Percentiles rank a stretch among this genome's conserved stretches.
These are phyloP conservation scores for Parafenestella ontariensis DNA, from an alignment of 2,329 filamentous ascomycete genomes.

Conservation along the genomic window DNA sequence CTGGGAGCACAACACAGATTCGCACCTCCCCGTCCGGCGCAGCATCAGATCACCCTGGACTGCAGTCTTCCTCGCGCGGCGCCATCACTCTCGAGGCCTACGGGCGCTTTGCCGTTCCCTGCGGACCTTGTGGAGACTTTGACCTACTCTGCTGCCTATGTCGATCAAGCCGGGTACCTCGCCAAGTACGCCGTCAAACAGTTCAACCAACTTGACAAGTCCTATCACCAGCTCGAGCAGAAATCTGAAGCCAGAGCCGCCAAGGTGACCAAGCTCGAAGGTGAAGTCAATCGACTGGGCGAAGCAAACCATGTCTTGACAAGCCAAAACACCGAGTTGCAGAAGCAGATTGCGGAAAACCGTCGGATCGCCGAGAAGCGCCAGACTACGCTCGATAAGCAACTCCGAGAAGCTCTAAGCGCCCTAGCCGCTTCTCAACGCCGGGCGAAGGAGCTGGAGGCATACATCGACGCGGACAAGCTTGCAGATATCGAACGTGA, in stretches of 20 bases:
- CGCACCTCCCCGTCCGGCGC: neutral
- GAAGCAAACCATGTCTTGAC: slow-evolving; percentile 4
- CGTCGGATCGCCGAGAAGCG: neutral
- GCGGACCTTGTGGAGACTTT: slow-evolving; percentile 2
- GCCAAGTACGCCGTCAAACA: slow-evolving; percentile 4
- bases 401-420: neutral
- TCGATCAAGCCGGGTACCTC: slow-evolving; percentile 7
- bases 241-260: slow-evolving; percentile 1
- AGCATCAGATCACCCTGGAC: neutral
- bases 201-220: slow-evolving; percentile 4
- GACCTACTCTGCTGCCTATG: slow-evolving; percentile 2
- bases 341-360: slow-evolving; percentile 5
- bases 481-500: neutral
- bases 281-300: neutral
- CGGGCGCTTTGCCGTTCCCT: slow-evolving; percentile 1
- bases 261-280: neutral
- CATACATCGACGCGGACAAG: neutral
- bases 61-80: slow-evolving; percentile 1
- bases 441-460: neutral
- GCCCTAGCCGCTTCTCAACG: neutral
- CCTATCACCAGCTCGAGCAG: slow-evolving; percentile 4
- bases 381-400: neutral
- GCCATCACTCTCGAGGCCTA: neutral
- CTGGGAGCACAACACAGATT: slow-evolving; percentile 4
- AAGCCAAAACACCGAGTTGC: slow-evolving; percentile 7